A percentile compares a stretch with the other conserved stretches of the same genome.
Evolutionary conservation across 2,329 filamentous ascomycete species (phyloP).

Genomic region (Bipolaris gigantea): DNA sequence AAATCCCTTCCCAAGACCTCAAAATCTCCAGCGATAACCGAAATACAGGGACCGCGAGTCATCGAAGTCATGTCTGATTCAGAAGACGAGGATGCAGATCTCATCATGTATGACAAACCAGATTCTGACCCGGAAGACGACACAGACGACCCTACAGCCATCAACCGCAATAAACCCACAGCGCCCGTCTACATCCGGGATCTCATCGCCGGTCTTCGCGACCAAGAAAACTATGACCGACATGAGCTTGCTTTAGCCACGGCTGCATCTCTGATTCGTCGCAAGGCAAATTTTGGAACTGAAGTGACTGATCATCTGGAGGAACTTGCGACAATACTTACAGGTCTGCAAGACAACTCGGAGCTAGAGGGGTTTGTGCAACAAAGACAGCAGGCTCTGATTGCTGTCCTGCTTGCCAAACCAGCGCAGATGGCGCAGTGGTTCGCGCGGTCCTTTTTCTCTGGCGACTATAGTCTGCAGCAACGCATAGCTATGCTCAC

Average conservation of each 20-base stretch:
- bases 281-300: conserved; percentile 84
- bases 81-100: conserved; percentile 59
- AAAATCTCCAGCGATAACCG: conserved; percentile 20
- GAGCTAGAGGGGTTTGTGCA: conserved; percentile 74
- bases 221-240: conserved; percentile 80
- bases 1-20: conserved; percentile 13
- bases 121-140: conserved; percentile 89
- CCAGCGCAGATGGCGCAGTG: conserved; percentile 79
- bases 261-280: conserved; percentile 77
- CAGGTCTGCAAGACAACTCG: conserved; percentile 82
- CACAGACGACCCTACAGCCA: conserved; percentile 86
- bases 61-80: conserved; percentile 57
- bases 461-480: conserved; percentile 85
- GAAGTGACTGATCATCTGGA: conserved; percentile 84
- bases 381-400: conserved; percentile 75
- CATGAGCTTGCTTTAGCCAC: conserved; percentile 78
- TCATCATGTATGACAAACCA: conserved; percentile 80
- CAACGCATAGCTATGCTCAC: conserved; percentile 83
- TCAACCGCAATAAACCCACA: conserved; percentile 79
- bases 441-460: conserved; percentile 84
- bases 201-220: conserved; percentile 74
- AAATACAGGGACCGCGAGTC: conserved; percentile 49
- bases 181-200: conserved; percentile 91
- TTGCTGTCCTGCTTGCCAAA: conserved; percentile 76
- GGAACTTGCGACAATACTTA: conserved; percentile 74